Evolutionary conservation across 345 rosid genomes (phyloP).

Genomic region (Lumnitzera racemosa): DNA sequence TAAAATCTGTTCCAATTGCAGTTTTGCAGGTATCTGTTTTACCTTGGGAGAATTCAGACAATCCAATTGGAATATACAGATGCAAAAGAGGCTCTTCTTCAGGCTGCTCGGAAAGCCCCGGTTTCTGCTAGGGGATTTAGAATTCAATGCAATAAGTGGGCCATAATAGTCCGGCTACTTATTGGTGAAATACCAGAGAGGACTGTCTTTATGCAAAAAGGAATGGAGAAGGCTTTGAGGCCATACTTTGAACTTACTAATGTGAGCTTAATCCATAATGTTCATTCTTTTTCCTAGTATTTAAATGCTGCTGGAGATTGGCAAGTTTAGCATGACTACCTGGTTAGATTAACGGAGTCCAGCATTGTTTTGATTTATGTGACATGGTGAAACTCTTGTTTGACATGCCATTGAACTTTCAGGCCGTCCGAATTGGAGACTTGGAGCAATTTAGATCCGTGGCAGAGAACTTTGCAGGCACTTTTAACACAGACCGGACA

Average conservation of each 20-base stretch:
- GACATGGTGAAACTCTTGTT: too few relatives aligned
- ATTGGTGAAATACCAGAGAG: conserved; percentile 88
- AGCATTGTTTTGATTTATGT: too few relatives aligned
- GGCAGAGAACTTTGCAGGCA: conserved; percentile 50
- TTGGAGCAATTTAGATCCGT: conserved; percentile 59
- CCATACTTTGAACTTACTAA: conserved; percentile 88
- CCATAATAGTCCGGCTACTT: conserved; percentile 59
- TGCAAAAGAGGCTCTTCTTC: conserved; percentile 85
- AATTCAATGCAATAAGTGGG: conserved; percentile 84
- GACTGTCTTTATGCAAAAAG: conserved; percentile 76
- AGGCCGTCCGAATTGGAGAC: conserved; percentile 75
- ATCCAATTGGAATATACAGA: conserved; percentile 86
- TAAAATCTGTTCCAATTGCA: conserved; percentile 22
- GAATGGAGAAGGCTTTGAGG: conserved; percentile 75
- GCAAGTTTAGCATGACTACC: too few relatives aligned
- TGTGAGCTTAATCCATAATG: conserved; percentile 30
- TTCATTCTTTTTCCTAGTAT: too few relatives aligned
- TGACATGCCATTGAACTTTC: conserved; percentile 4
- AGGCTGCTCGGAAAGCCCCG: conserved; percentile 87
- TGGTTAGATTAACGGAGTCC: too few relatives aligned
- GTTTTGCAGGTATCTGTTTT: conserved; percentile 86
- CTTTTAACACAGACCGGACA: conserved; percentile 56
- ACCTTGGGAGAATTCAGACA: conserved; percentile 77
- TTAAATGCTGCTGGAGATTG: too few relatives aligned
- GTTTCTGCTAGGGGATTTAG: conserved; percentile 68